phyloP scores from a whole-genome alignment of 1,284 basidiomycete species.

The Bjerkandera adusta region DNA sequence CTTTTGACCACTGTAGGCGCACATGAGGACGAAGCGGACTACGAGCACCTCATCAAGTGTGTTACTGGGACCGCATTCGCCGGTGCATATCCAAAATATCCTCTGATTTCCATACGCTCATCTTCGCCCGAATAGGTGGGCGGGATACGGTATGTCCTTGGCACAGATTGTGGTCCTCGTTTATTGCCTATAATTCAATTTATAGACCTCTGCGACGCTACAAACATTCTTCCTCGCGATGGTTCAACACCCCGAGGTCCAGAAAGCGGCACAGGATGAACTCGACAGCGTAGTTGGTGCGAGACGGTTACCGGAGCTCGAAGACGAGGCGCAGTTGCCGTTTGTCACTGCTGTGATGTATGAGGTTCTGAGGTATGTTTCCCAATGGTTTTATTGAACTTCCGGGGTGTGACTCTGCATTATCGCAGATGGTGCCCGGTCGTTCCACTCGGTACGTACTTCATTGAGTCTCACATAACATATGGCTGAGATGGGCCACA shows the following conservation, averaged over 20 bases:
- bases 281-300: constrained; percentile 14
- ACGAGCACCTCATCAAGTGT: not conserved
- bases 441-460: not conserved
- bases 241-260: constrained; percentile 12
- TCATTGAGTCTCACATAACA: no score
- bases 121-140: not conserved
- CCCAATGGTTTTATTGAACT: no score
- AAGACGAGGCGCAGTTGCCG: constrained; percentile 12
- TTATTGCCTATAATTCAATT: not conserved
- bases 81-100: not conserved
- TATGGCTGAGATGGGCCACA: no score
- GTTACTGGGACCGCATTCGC: not conserved
- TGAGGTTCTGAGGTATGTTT: constrained; percentile 12
- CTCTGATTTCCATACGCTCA: not conserved
- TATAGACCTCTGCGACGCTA: constrained; percentile 8
- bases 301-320: constrained; percentile 9
- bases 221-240: constrained; percentile 15
- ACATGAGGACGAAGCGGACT: not conserved
- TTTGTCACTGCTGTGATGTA: constrained; percentile 13
- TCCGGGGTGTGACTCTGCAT: no score
- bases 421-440: constrained; percentile 2
- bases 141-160: constrained; percentile 3
- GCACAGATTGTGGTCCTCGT: not conserved
- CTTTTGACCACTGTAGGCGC: constrained; percentile 1
- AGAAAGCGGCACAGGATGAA: constrained; percentile 11